Evolutionary conservation across 371 early-diverging fungal genomes (phyloP).

Genomic region (Parasitella parasitica): DNA sequence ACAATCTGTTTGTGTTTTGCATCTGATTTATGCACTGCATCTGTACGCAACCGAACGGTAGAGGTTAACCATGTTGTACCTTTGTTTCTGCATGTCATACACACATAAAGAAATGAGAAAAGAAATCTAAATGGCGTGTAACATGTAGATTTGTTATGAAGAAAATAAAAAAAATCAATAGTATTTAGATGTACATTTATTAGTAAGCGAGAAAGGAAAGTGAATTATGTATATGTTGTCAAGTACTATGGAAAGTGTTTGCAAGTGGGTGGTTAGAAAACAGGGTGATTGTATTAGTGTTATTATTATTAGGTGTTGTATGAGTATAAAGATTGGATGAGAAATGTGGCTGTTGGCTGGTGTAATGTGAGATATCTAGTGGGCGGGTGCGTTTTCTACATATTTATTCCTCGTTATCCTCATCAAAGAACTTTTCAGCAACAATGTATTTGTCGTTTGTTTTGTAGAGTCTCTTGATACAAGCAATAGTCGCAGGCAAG

Average conservation of each 20-base stretch:
- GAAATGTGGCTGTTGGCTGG: neutral
- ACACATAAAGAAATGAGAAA: neutral
- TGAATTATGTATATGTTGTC: neutral
- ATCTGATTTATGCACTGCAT: neutral
- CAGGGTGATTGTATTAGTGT: neutral
- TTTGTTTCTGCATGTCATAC: neutral
- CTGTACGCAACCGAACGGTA: neutral
- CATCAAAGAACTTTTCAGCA: conserved; percentile 53
- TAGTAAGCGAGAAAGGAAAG: neutral
- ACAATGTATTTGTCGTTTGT: conserved; percentile 55
- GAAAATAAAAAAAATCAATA: neutral
- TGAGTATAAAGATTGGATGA: neutral
- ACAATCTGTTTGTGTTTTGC: neutral
- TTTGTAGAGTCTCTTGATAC: conserved; percentile 49
- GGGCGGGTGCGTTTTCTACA: too few relatives aligned
- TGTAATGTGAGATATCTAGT: too few relatives aligned
- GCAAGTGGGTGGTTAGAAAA: neutral
- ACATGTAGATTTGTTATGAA: neutral
- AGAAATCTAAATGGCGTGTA: neutral
- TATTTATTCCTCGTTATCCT: conserved; percentile 14
- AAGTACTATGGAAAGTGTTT: neutral
- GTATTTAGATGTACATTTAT: neutral
- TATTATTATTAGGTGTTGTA: too few relatives aligned
- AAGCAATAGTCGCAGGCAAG: conserved; percentile 53
- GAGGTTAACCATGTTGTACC: neutral